Evolutionary conservation across 148 eudicot genomes (phyloP), one percentile per base, ranked within the genome.

Genomic region (Pouteria glomerata): DNA sequence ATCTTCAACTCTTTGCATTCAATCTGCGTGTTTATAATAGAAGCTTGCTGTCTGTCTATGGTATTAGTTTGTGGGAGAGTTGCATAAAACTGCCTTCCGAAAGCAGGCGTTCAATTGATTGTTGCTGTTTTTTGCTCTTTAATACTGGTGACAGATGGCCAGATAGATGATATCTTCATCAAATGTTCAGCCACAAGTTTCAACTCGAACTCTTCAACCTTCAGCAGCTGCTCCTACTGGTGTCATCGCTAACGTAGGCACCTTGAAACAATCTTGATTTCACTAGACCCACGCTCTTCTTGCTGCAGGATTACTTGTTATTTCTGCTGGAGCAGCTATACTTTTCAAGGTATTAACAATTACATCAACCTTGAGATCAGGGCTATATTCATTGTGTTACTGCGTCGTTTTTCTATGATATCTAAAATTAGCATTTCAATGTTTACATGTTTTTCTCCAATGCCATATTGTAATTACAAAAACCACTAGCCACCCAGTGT

Each of bases 281-380:
- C 87, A 84, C 73, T 95, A 97, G 99, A 81, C 86, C 42, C 88
- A 90, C 85, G 97, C 92, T 74, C 50, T 95, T 61, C 69, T 85
- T 80, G 97, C 94, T 58, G 76, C 90, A 70, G 96, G 97, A 35
- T 74, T 88, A 66, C 76, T 95, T 63, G 94, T 97, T 69, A 58
- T 83, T 63, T 89, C 99, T 57, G 94, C 90, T 70, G 99, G 97
- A 78, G 88, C 97, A 59, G 87, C 84, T 57, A 72, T 89, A 33
- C 73, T 95, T 29, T 85, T 92, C 59, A 92, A 92, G 91, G 99
- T 95, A 82, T 44, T n/a, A n/a, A 24, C 24, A 34, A 41, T 39
- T 30, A 41, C 18, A 12, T 63, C 33, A 12, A 39, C 68, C 24
- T 63, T 26, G 31, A 14, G 33, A 56, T 56, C 13, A 26, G 26